Base-by-base conservation (phyloP, 176 grass and related monocot genomes). In the Poa annua region DNA sequence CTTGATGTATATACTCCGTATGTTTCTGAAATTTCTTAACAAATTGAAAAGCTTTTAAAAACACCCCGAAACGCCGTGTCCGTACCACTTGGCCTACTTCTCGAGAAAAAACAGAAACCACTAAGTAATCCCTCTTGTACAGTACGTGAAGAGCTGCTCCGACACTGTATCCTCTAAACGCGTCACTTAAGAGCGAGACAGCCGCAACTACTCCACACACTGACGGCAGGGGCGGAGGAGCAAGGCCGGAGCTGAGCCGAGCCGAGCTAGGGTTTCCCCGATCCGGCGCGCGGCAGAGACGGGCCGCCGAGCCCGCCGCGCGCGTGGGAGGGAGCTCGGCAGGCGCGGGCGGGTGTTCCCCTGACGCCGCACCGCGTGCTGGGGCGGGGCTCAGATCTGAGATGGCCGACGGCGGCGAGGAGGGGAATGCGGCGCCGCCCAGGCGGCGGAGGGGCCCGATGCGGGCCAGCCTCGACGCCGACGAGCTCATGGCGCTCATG, bases 401-500 rank as follows among this genome's bases (percentile, higher is more conserved):
- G 80, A 91, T 91, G 83, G 85, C 93, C 61, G 93, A 93, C 85
- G 90, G 82, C 53, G 78, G 83, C 72, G 89, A 89, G 29, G 85
- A 86, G 33, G 87, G 81, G 76, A 90, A 89, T 74, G 83, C 75
- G 57, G 87, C 76, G 80, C 85, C 81, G 44, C 88, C 80, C 81
- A 92, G 89, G 80, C 76, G 93, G 70, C 89, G 93, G 68, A 51
- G 93, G 44, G 85, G 85, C 0, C 56, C 93, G 25, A 81, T 94
- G 66, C 88, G 94, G 87, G 88, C 91, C 36, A 99, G 89, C 84
- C 82, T 99, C 69, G 97, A 99, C 73, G 87, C 91, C 41, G 97
- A 99, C 80, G 97, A 99, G 89, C 95, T 99, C 84, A 90, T 99
- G 83, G 91, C 94, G 63, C 80, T 99, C 76, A 90, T 99, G 78